These are phyloP conservation scores for Phyllostachys edulis DNA, from an alignment of 176 grass and related monocot genomes.

Conservation along the genomic window DNA sequence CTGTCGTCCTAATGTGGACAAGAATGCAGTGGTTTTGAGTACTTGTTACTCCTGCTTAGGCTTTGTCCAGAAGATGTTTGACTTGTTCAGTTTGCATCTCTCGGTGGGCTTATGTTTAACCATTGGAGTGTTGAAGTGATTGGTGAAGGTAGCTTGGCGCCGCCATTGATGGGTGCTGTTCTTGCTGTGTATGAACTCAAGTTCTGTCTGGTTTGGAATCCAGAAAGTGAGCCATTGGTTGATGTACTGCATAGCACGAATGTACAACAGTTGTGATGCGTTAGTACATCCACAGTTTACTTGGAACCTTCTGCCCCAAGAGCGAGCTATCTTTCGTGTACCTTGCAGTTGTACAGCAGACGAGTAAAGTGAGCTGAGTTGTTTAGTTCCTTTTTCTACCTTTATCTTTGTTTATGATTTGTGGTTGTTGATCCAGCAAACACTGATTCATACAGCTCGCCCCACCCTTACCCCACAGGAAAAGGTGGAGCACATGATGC, in stretches of 20 bases:
- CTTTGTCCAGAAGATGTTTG: too few species aligned
- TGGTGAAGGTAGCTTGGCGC: too few species aligned
- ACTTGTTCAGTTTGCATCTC: too few species aligned
- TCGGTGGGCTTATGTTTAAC: too few species aligned
- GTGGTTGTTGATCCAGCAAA: background rate
- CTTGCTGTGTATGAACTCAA: background rate
- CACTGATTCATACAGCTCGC: background rate
- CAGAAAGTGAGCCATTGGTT: background rate
- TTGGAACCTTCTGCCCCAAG: background rate
- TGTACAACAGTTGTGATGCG: too few species aligned
- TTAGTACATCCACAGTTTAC: background rate
- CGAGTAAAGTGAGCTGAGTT: background rate
- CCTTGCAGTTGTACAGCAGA: background rate
- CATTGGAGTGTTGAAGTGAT: too few species aligned
- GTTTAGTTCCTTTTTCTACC: background rate
- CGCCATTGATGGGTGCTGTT: too few species aligned
- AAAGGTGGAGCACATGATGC: constrained; percentile 25
- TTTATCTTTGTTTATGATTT: constrained; percentile 12
- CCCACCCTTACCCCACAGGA: background rate
- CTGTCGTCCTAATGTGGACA: background rate
- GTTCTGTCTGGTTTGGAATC: background rate
- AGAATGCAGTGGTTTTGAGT: background rate
- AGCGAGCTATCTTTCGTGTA: background rate
- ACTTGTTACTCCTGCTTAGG: too few species aligned
- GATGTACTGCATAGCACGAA: background rate